Conservation (phyloP, 108 stramenopile species). For the Skeletonema tropicum region DNA sequence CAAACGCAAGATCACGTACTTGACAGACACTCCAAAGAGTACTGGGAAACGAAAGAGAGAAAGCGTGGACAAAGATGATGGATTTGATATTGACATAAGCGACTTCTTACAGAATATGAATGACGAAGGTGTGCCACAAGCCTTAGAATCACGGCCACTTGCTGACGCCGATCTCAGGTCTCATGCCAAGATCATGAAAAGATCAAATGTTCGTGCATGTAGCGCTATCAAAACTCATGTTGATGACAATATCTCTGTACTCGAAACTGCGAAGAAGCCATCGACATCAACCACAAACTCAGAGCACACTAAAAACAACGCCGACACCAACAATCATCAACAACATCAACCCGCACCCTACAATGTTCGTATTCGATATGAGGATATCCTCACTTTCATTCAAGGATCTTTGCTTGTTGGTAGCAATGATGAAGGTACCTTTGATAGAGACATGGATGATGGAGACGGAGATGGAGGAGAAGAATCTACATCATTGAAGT, state of each 20-base stretch:
- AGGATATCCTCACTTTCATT: too few relatives aligned
- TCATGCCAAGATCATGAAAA: background rate
- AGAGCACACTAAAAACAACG: background rate
- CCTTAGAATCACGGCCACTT: background rate
- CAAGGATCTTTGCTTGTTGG: too few relatives aligned
- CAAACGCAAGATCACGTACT: background rate
- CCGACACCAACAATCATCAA: background rate
- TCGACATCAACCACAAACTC: background rate
- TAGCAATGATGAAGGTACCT: too few relatives aligned
- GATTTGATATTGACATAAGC: background rate
- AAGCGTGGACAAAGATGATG: background rate
- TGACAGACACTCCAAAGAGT: background rate
- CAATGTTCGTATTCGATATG: too few relatives aligned
- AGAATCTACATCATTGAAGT: too few relatives aligned
- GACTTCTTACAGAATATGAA: background rate
- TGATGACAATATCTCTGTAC: background rate
- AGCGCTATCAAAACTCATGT: constrained; percentile 1
- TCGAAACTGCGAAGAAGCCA: background rate
- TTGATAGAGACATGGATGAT: too few relatives aligned
- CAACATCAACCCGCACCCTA: background rate
- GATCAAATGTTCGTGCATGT: background rate
- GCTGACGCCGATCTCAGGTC: constrained; percentile 1
- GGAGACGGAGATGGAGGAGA: too few relatives aligned
- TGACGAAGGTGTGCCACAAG: background rate
- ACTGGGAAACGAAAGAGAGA: background rate